Percentiles rank a stretch among this genome's conserved stretches.
phyloP scores from a whole-genome alignment of 164 flowering plant genomes.

The Cinnamomum chago region DNA sequence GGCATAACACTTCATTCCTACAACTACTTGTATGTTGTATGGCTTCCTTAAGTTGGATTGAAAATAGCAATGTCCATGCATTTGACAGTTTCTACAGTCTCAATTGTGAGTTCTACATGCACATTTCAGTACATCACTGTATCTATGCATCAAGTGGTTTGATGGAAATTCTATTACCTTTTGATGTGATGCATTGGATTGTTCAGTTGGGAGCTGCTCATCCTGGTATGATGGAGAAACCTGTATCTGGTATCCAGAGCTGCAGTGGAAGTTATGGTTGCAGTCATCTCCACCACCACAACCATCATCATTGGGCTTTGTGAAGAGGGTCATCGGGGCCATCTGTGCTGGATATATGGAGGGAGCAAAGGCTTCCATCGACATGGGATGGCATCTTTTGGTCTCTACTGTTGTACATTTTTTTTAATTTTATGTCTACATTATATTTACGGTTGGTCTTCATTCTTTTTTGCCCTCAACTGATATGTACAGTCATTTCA shows the following conservation, averaged over 20 bases:
- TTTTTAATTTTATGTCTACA: too few species aligned
- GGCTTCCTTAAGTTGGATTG: background rate
- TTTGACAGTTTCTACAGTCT: background rate
- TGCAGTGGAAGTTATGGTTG: constrained; percentile 1
- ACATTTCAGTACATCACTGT: background rate
- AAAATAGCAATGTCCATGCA: too few species aligned
- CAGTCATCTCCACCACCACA: too few species aligned
- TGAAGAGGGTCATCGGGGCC: background rate
- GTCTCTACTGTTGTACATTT: background rate
- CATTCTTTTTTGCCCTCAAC: background rate
- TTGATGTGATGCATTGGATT: background rate
- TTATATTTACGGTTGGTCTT: background rate
- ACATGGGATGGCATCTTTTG: background rate
- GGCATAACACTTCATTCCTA: background rate
- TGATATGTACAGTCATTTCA: background rate
- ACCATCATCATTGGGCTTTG: background rate
- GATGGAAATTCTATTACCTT: background rate
- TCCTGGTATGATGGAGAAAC: constrained; percentile 1
- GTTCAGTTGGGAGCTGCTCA: constrained; percentile 7
- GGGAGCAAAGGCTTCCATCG: background rate
- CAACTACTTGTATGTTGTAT: background rate
- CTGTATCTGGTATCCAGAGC: background rate
- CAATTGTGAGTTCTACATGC: background rate
- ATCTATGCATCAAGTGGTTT: background rate
- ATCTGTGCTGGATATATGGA: too few species aligned